Evolutionary conservation across 179 eudicot species (phyloP), one percentile per base, ranked within the genome.

Genomic region (Spergularia azorica): DNA sequence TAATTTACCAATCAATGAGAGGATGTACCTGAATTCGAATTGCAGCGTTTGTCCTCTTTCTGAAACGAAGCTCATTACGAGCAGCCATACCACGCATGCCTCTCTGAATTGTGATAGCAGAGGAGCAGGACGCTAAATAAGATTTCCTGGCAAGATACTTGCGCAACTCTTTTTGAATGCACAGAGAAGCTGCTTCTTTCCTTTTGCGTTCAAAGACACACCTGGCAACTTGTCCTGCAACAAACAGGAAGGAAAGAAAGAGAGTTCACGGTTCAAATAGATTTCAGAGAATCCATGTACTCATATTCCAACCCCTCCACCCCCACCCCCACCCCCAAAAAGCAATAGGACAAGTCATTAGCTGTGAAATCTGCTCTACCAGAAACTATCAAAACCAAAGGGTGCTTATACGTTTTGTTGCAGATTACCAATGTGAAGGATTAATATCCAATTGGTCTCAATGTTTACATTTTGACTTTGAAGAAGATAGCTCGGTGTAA

Each of bases 81-180:
- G 93, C 93, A 85, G 85, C 85, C 90, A 87, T 86, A 15, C 87
- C 91, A 66, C 94, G 89, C 86, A 94, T 81, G 77, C 88, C 93
- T 57, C 89, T 76, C 85, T 92, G 92, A 71, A 94, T 73, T 20
- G 73, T 64, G 70, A 84, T 32, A 72, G 92, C 88, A 48, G 94
- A 94, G 72, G 74, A 74, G 78, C 71, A 79, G 70, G 85, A 63
- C 39, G 73, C 74, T 79, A 63, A 66, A 80, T 87, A 90, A 80
- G 85, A 72, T 71, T 85, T 94, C 77, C 89, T 89, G 14, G 90
- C 83, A 74, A 88, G 78, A 78, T 83, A 79, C 86, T 84, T 85
- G 39, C 91, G 90, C 3, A 71, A 79, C 71, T 92, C 84, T 79
- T 85, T 88, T 81, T 94, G 98, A 82, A 94, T 92, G 70, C 63